Percentiles rank a stretch among this genome's conserved stretches.
Conservation (phyloP, 352 stramenopile genomes). For the Pythium sp. region DNA sequence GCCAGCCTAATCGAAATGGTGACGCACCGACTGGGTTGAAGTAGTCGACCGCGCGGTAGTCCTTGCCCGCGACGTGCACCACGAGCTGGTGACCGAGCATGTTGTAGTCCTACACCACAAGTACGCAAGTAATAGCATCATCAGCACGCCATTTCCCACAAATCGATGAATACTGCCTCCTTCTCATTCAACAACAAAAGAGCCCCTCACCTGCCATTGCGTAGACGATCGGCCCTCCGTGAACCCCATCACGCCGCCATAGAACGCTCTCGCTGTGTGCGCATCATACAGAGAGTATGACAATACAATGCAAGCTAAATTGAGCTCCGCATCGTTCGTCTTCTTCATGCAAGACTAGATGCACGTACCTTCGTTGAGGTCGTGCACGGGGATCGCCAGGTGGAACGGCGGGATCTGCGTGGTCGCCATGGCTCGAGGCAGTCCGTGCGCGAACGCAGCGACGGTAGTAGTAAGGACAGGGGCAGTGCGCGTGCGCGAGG, state of each 20-base stretch:
- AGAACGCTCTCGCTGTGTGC: slow-evolving; percentile 88
- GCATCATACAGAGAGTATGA: background rate
- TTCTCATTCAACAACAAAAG: background rate
- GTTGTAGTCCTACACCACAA: slow-evolving; percentile 77
- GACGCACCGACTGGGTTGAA: slow-evolving; percentile 93
- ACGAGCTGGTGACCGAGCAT: slow-evolving; percentile 88
- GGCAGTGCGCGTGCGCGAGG: background rate
- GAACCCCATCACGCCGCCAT: slow-evolving; percentile 90
- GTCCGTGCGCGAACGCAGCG: too few relatives aligned
- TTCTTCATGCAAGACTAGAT: background rate
- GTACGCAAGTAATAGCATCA: background rate
- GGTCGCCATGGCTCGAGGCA: slow-evolving; percentile 7
- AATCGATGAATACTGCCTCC: too few relatives aligned
- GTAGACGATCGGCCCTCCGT: slow-evolving; percentile 88
- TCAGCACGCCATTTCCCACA: background rate
- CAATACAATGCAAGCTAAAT: background rate
- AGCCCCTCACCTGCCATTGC: slow-evolving; percentile 87
- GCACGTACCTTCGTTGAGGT: slow-evolving; percentile 68
- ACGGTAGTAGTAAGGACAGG: too few relatives aligned
- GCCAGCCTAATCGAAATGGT: background rate
- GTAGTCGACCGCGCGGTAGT: slow-evolving; percentile 93
- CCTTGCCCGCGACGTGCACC: slow-evolving; percentile 88
- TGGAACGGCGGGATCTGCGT: slow-evolving; percentile 76
- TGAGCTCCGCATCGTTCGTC: background rate
- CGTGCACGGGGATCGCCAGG: slow-evolving; percentile 94